Conservation (phyloP, 164 flowering plant species). For the Paratinospora sagittata region DNA sequence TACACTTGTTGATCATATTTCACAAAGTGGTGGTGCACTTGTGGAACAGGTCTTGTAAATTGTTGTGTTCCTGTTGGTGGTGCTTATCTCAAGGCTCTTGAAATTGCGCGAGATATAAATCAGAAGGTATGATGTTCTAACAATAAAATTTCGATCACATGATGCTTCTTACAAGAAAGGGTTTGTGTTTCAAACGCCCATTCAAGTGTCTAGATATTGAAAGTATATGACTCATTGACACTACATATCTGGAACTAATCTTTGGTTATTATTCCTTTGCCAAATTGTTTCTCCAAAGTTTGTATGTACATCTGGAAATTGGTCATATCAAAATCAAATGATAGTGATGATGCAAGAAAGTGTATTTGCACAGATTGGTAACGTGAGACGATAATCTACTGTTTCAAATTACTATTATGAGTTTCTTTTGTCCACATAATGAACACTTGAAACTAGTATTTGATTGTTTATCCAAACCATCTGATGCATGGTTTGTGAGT, state of each 20-base stretch:
- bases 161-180: background rate
- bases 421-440: too few species aligned
- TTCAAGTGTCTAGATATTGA: background rate
- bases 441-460: background rate
- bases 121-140: conserved; percentile 48
- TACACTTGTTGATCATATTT: conserved; percentile 2
- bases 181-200: background rate
- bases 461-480: background rate
- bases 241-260: background rate
- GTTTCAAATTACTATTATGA: too few species aligned
- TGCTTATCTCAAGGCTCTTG: conserved; percentile 78
- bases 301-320: background rate
- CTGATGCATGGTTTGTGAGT: background rate
- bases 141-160: background rate
- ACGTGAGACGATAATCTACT: too few species aligned
- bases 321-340: background rate
- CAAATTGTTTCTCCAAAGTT: background rate
- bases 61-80: conserved; percentile 71
- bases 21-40: conserved; percentile 7
- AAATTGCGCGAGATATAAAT: conserved; percentile 74
- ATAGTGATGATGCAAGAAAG: background rate
- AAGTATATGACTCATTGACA: background rate
- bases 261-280: background rate
- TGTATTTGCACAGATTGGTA: too few species aligned
- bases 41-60: conserved; percentile 69